These are phyloP conservation scores for Elsinoe perseae DNA, from an alignment of 2,329 filamentous ascomycete genomes.

Conservation along the genomic window DNA sequence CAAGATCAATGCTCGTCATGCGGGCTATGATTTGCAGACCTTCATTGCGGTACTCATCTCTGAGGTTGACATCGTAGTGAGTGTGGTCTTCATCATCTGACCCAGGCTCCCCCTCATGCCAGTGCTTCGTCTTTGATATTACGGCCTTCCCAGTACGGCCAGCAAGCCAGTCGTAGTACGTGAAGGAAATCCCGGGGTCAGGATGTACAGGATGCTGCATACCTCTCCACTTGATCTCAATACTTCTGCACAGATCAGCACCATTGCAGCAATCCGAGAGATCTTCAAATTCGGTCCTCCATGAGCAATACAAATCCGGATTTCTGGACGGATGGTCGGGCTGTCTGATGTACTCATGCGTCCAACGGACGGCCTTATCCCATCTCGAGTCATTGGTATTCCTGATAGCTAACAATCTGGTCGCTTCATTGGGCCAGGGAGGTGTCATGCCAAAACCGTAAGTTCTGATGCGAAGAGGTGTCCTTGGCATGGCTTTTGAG, in stretches of 20 bases:
- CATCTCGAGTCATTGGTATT: background rate
- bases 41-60: slow-evolving; percentile 30
- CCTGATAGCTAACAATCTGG: slow-evolving; percentile 1
- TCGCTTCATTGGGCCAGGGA: background rate
- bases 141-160: background rate
- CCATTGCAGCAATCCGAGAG: background rate
- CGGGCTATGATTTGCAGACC: slow-evolving; percentile 56
- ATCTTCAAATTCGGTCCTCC: background rate
- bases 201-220: background rate
- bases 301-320: background rate
- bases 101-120: background rate
- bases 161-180: slow-evolving; percentile 15
- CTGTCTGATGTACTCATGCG: slow-evolving; percentile 6
- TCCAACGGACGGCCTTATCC: slow-evolving; percentile 9
- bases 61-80: slow-evolving; percentile 19
- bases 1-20: slow-evolving; percentile 49
- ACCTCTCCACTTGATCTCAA: background rate
- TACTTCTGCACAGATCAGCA: background rate
- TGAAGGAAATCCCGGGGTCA: slow-evolving; percentile 14
- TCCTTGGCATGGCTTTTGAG: background rate
- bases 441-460: slow-evolving; percentile 7
- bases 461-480: slow-evolving; percentile 5
- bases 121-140: background rate
- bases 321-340: background rate
- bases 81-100: background rate